Evolutionary conservation across 2,329 filamentous ascomycete genomes (phyloP).

Genomic region (Aspergillus sp.): DNA sequence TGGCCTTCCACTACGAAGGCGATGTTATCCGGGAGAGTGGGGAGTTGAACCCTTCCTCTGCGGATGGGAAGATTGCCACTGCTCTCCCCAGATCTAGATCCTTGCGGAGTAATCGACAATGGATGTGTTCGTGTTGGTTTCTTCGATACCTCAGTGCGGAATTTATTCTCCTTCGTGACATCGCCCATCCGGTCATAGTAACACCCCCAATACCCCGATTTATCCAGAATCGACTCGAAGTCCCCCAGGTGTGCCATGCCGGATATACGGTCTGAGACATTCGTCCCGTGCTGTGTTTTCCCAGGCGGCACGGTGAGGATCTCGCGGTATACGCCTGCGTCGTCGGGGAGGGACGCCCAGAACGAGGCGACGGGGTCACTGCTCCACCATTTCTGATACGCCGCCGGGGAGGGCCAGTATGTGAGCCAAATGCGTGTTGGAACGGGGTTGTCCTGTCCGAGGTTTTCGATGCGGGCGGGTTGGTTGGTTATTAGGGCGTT

Average conservation of each 20-base stretch:
- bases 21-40: conserved; percentile 16
- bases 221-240: neutral
- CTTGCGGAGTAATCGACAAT: too few relatives aligned
- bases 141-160: neutral
- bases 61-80: neutral
- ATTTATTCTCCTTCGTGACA: neutral
- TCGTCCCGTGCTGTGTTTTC: conserved; percentile 15
- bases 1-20: conserved; percentile 21
- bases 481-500: conserved; percentile 5
- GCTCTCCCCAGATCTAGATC: neutral
- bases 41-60: conserved; percentile 3
- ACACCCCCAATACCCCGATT: conserved; percentile 22
- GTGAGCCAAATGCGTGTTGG: conserved; percentile 15
- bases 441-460: conserved; percentile 22
- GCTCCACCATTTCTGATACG: conserved; percentile 16
- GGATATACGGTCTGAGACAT: neutral
- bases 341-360: conserved; percentile 13
- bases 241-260: conserved; percentile 13
- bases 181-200: conserved; percentile 14
- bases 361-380: conserved; percentile 12
- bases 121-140: neutral
- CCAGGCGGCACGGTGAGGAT: conserved; percentile 10
- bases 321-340: conserved; percentile 20
- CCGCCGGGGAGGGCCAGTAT: conserved; percentile 11
- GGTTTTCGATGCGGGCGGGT: conserved; percentile 5